Evolutionary conservation across 441 rosid genomes (phyloP).

Genomic region (Raphanus hybrid): DNA sequence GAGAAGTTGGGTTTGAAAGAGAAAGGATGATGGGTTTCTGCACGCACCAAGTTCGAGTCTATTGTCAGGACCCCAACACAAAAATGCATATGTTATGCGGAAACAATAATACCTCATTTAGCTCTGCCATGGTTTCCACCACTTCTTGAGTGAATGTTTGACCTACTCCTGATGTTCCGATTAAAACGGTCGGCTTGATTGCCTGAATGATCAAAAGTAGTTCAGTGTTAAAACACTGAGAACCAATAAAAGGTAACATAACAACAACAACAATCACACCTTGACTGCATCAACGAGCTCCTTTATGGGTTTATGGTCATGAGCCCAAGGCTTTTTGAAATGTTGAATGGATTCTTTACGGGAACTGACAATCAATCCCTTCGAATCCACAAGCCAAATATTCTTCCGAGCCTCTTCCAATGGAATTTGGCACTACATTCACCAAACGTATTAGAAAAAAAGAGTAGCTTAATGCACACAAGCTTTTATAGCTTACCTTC

Average conservation of each 20-base stretch:
- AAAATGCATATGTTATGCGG: neutral
- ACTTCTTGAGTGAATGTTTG: constrained; percentile 4
- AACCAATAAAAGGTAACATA: neutral
- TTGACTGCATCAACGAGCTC: neutral
- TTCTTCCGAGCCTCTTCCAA: constrained; percentile 7
- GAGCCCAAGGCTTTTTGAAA: constrained; percentile 5
- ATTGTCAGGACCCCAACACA: neutral
- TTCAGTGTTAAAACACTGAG: neutral
- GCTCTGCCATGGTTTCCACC: constrained; percentile 12
- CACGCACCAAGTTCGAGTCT: neutral
- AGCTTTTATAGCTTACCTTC: neutral
- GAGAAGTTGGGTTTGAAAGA: constrained; percentile 8
- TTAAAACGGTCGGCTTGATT: constrained; percentile 1
- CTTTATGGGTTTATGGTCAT: constrained; percentile 1
- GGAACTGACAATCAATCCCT: constrained; percentile 1
- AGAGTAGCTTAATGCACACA: neutral
- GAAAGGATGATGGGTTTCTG: constrained; percentile 1
- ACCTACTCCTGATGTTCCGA: constrained; percentile 3
- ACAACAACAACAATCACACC: neutral
- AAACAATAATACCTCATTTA: constrained; percentile 1
- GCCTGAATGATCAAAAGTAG: neutral
- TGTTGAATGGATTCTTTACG: constrained; percentile 6
- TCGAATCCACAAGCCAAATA: constrained; percentile 9
- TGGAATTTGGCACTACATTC: neutral
- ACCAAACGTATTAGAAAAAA: neutral